phyloP scores from a whole-genome alignment of 768 basidiomycete species.

The Auriculariales sp. region DNA sequence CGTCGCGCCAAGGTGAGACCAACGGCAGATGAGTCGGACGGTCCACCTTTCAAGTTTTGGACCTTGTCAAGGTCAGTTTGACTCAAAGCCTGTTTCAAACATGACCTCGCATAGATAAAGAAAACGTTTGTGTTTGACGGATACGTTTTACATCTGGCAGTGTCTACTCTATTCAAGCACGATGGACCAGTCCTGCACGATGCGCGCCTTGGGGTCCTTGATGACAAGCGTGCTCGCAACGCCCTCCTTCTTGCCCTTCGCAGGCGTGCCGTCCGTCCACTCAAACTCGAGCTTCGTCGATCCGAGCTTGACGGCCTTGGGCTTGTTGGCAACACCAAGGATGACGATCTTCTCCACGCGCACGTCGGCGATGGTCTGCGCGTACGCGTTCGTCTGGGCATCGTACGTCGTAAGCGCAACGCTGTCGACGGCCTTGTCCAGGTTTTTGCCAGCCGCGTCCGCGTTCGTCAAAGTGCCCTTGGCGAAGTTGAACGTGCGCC shows the following conservation, averaged over 20 bases:
- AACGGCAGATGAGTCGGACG: no score
- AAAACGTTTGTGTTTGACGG: no score
- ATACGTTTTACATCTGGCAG: no score
- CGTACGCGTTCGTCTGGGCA: slow-evolving; percentile 45
- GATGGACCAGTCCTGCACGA: slow-evolving; percentile 55
- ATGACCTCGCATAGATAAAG: no score
- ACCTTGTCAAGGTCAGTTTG: no score
- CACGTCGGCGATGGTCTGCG: slow-evolving; percentile 48
- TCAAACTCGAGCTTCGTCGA: slow-evolving; percentile 49
- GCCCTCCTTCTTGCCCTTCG: slow-evolving; percentile 45
- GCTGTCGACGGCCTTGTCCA: slow-evolving; percentile 34
- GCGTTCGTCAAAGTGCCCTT: slow-evolving; percentile 32
- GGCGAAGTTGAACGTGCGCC: slow-evolving; percentile 45
- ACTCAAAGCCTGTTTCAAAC: no score
- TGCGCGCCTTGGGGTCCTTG: slow-evolving; percentile 51
- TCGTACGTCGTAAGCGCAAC: slow-evolving; percentile 35
- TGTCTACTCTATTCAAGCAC: slow-evolving; percentile 2
- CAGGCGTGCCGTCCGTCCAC: slow-evolving; percentile 43
- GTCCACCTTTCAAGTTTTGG: no score
- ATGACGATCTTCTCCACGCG: slow-evolving; percentile 73
- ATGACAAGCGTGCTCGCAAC: slow-evolving; percentile 55
- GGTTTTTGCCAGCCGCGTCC: slow-evolving; percentile 34
- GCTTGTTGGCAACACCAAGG: slow-evolving; percentile 51
- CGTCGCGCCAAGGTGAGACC: no score
- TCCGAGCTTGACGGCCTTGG: slow-evolving; percentile 34